A percentile compares a stretch with the other conserved stretches of the same genome.
Conservation (phyloP, 1,139 yeast genomes). For the Pneumocystis carinii region DNA sequence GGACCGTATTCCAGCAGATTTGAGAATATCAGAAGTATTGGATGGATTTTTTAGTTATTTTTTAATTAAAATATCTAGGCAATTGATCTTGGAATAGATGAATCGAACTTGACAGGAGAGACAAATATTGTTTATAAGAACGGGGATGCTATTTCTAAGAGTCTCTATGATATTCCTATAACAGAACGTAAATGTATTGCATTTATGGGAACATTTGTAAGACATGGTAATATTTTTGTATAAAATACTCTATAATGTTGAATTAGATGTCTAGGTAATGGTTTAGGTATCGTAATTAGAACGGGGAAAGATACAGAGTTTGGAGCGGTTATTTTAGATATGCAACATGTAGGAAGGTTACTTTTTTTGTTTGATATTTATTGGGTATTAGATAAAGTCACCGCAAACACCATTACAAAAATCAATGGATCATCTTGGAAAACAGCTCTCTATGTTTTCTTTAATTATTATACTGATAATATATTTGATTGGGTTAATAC, state of each 20-base stretch:
- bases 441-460: conserved; percentile 68
- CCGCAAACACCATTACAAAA: conserved; percentile 91
- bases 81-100: conserved; percentile 69
- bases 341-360: conserved; percentile 34
- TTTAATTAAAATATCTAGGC: conserved; percentile 23
- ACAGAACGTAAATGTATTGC: conserved; percentile 65
- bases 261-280: conserved; percentile 31
- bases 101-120: conserved; percentile 88
- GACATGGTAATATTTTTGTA: conserved; percentile 42
- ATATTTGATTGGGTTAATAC: conserved; percentile 69
- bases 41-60: neutral
- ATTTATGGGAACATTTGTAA: conserved; percentile 88
- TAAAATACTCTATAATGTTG: neutral
- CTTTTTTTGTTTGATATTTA: neutral
- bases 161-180: conserved; percentile 31
- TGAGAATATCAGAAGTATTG: conserved; percentile 46
- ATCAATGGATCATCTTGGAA: conserved; percentile 88
- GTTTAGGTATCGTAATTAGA: conserved; percentile 81
- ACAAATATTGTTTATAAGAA: conserved; percentile 65
- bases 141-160: conserved; percentile 28
- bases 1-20: conserved; percentile 89
- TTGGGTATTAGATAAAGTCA: conserved; percentile 45
- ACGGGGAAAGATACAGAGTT: conserved; percentile 80
- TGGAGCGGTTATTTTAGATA: conserved; percentile 82
- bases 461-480: conserved; percentile 76